Base-by-base conservation (phyloP, 768 basidiomycete species). In the Chiua virens region DNA sequence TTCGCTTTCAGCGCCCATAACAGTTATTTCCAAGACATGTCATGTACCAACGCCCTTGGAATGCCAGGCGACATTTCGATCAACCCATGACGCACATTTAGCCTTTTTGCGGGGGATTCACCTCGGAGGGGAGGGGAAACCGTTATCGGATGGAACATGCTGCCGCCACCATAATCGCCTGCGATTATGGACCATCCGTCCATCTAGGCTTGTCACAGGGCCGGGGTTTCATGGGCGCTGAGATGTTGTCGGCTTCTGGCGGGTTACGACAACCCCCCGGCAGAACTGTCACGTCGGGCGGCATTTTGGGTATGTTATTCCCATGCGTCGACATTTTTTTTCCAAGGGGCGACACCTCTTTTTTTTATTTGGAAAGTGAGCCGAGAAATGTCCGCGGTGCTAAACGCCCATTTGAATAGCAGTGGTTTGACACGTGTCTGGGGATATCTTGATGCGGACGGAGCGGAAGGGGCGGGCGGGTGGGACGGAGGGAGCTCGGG, bases 331-430 rank as follows among this genome's bases (percentile, higher is more conserved):
- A 17, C 25, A 18, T 17, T 15, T 20, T 22, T 28, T 40, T 45
- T 21, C 14, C 34, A 5, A 43, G 35, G 34, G 35, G 28, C n/a
- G 56, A 10, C 3, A 10, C 5, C 25, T 4, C 25, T 17, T 15
- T 34, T n/a, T 30, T 23, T 34, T 42, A 27, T 34, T 34, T 4
- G 32, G 49, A 15, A 10, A 41, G 11, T 27, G 32, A 18, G 28
- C 34, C 22, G 22, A 39, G 34, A 49, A 44, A 58, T 40, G 46
- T 65, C 52, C 55, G 59, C 57, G 62, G 62, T 18, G 21, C 35
- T 27, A 42, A 43, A 25, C n/a, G 32, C 18, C 27, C 32, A 34
- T 14, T 30, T 30, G 14, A 34, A 34, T 34, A 15, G 32, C 14
- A 14, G 7, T 30, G 30, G 32, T 34, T 34, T 14, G 8, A 37